Conservation (phyloP, 345 rosid genomes). For the Boechera stricta region DNA sequence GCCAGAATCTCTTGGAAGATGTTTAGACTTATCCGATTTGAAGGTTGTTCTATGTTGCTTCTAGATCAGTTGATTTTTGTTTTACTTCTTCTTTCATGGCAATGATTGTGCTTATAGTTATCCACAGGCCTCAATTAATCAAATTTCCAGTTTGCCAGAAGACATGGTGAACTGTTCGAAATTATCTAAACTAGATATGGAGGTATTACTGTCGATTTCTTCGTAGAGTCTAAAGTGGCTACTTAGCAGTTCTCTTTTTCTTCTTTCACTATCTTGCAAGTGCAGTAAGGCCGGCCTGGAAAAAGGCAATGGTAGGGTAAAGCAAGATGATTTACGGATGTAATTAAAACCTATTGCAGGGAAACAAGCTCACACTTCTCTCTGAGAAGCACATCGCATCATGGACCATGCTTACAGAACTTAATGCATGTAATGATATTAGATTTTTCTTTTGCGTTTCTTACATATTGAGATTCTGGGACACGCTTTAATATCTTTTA, state of each 20-base stretch:
- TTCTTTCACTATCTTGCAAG: slow-evolving; percentile 16
- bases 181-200: slow-evolving; percentile 76
- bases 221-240: background rate
- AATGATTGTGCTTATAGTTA: slow-evolving; percentile 34
- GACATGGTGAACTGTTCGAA: slow-evolving; percentile 74
- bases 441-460: slow-evolving; percentile 2
- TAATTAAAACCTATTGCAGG: slow-evolving; percentile 55
- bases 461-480: slow-evolving; percentile 12
- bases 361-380: slow-evolving; percentile 72
- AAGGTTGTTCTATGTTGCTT: slow-evolving; percentile 62
- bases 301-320: slow-evolving; percentile 14
- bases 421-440: slow-evolving; percentile 73
- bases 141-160: slow-evolving; percentile 66
- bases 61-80: slow-evolving; percentile 30
- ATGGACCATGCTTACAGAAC: slow-evolving; percentile 80
- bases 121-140: slow-evolving; percentile 79
- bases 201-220: slow-evolving; percentile 54
- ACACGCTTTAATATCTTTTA: slow-evolving; percentile 14
- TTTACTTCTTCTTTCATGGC: background rate
- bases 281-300: slow-evolving; percentile 16
- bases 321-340: slow-evolving; percentile 14
- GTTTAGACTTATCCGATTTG: slow-evolving; percentile 73
- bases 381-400: slow-evolving; percentile 66
- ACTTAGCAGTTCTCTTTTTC: slow-evolving; percentile 12
- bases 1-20: slow-evolving; percentile 77